Evolutionary conservation across 129 eudicot species (phyloP).

Genomic region (Kitagawia praeruptora): DNA sequence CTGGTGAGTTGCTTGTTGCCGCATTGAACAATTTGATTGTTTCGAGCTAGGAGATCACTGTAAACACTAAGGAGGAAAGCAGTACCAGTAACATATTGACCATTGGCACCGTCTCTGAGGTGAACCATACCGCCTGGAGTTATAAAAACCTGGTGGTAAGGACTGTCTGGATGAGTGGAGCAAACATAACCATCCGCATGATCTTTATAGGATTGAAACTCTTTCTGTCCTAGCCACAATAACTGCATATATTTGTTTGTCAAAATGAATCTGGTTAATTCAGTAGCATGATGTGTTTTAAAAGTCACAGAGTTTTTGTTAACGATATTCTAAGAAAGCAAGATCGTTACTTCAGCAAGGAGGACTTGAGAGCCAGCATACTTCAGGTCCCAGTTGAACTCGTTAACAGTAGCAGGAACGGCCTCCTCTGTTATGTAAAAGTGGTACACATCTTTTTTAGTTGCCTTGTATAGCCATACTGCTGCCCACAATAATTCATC

Average conservation of each 20-base stretch:
- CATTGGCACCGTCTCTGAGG: conserved; percentile 82
- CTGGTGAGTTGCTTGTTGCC: conserved; percentile 37
- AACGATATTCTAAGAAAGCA: neutral
- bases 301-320: neutral
- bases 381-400: conserved; percentile 88
- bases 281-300: neutral
- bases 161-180: conserved; percentile 57
- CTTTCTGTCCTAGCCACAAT: conserved; percentile 47
- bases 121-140: conserved; percentile 74
- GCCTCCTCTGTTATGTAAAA: conserved; percentile 45
- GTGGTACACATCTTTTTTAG: conserved; percentile 30
- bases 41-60: conserved; percentile 43
- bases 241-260: conserved; percentile 30
- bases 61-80: conserved; percentile 61
- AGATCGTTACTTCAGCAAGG: conserved; percentile 44
- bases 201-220: conserved; percentile 36
- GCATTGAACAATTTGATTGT: conserved; percentile 45
- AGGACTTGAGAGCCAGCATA: conserved; percentile 73
- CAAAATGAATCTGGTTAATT: neutral
- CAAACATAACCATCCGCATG: conserved; percentile 66
- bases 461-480: conserved; percentile 70
- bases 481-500: conserved; percentile 94
- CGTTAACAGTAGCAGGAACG: conserved; percentile 43
- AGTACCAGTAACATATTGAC: conserved; percentile 68
- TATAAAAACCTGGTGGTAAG: conserved; percentile 44